Evolutionary conservation across 2,329 filamentous ascomycete genomes (phyloP).

Genomic region (Ceratocystis eucalypticola): DNA sequence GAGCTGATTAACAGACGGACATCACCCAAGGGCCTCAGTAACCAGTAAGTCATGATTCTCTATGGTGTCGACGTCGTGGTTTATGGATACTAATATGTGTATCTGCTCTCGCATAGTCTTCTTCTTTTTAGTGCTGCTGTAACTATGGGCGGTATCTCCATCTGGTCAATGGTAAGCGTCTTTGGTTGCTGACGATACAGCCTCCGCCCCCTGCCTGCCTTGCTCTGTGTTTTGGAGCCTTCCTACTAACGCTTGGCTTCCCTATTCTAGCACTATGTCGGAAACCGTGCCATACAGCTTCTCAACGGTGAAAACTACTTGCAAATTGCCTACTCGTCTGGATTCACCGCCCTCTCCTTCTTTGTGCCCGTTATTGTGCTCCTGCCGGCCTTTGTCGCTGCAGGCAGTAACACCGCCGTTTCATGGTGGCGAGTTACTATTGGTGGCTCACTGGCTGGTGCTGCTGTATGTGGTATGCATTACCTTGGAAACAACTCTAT

Average conservation of each 20-base stretch:
- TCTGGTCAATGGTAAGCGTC: conserved; percentile 52
- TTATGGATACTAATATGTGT: neutral
- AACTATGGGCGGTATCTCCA: conserved; percentile 60
- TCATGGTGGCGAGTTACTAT: conserved; percentile 44
- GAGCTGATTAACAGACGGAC: conserved; percentile 70
- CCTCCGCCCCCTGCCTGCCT: neutral
- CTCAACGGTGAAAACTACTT: conserved; percentile 46
- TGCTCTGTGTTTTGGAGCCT: conserved; percentile 1
- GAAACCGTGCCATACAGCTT: conserved; percentile 64
- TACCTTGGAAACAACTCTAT: conserved; percentile 78
- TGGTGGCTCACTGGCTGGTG: conserved; percentile 57
- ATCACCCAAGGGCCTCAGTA: conserved; percentile 51
- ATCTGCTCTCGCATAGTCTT: conserved; percentile 33
- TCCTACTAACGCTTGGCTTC: too few relatives aligned
- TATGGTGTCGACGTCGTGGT: neutral
- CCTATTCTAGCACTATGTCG: conserved; percentile 56
- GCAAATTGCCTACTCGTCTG: conserved; percentile 60
- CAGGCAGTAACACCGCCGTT: conserved; percentile 46
- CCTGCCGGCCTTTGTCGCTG: conserved; percentile 55
- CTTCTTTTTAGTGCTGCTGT: conserved; percentile 51
- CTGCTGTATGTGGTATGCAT: conserved; percentile 73
- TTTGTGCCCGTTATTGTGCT: conserved; percentile 67
- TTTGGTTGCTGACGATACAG: neutral
- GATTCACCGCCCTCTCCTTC: conserved; percentile 63
- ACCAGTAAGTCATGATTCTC: conserved; percentile 41